Conservation (phyloP, 352 stramenopile species). For the Globisporangium spinosum region DNA sequence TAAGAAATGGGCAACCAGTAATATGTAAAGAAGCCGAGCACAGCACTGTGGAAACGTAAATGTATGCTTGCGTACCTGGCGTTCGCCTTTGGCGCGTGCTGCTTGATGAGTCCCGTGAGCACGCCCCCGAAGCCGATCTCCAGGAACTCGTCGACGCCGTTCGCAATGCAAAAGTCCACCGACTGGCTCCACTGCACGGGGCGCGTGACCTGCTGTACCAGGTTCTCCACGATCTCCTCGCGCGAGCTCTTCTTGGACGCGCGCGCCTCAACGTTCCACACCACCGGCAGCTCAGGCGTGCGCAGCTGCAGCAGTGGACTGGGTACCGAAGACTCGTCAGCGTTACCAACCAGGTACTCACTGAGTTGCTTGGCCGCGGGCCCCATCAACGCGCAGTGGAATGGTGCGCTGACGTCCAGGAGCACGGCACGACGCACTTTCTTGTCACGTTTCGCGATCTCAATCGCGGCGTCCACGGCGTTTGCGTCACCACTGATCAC, state of each 20-base stretch:
- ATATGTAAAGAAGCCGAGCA: neutral
- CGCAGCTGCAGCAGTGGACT: slow-evolving; percentile 23
- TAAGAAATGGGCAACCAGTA: neutral
- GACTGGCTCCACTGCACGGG: slow-evolving; percentile 79
- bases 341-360: slow-evolving; percentile 20
- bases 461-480: slow-evolving; percentile 51
- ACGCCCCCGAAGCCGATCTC: slow-evolving; percentile 72
- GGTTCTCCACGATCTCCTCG: slow-evolving; percentile 35
- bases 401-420: slow-evolving; percentile 81
- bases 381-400: slow-evolving; percentile 81
- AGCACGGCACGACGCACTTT: slow-evolving; percentile 65
- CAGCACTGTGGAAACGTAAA: neutral
- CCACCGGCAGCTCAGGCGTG: slow-evolving; percentile 48
- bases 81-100: slow-evolving; percentile 41
- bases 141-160: slow-evolving; percentile 48
- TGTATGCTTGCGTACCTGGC: slow-evolving; percentile 19
- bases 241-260: slow-evolving; percentile 34
- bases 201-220: slow-evolving; percentile 59
- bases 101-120: slow-evolving; percentile 69
- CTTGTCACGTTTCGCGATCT: slow-evolving; percentile 59
- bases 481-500: slow-evolving; percentile 68
- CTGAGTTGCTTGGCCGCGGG: slow-evolving; percentile 50
- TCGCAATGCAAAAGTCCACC: slow-evolving; percentile 65
- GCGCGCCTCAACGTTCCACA: slow-evolving; percentile 77
- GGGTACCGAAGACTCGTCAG: slow-evolving; percentile 16